These are phyloP conservation scores for Fraxinus pennsylvanica DNA, from an alignment of 257 asterid species.

Conservation along the genomic window DNA sequence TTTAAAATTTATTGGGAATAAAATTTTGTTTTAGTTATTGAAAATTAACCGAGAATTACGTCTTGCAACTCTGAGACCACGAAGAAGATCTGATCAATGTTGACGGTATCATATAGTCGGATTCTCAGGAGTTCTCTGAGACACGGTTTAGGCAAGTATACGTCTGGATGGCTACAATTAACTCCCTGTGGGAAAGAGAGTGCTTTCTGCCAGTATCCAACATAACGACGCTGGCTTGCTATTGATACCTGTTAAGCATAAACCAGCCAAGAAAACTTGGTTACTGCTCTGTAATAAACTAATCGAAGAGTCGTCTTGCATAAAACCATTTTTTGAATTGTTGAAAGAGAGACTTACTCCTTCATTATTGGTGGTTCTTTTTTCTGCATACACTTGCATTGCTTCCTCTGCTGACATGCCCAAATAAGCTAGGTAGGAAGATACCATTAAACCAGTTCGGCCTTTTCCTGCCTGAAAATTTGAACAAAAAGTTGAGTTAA, in stretches of 20 bases:
- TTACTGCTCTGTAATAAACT: not conserved
- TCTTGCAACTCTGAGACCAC: slow-evolving; percentile 66
- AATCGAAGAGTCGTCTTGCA: not conserved
- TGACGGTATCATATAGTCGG: slow-evolving; percentile 59
- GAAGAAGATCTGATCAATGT: slow-evolving; percentile 51
- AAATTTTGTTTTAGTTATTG: not conserved
- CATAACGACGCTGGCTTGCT: slow-evolving; percentile 84
- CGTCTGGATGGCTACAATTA: slow-evolving; percentile 36
- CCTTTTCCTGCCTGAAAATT: slow-evolving; percentile 81
- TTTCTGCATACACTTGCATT: slow-evolving; percentile 66
- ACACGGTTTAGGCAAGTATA: slow-evolving; percentile 54
- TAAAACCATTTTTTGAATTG: not conserved
- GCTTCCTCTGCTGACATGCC: slow-evolving; percentile 81
- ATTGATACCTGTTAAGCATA: slow-evolving; percentile 57
- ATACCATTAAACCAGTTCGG: slow-evolving; percentile 85
- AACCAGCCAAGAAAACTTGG: not conserved
- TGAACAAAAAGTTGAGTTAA: not conserved
- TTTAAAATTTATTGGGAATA: not conserved
- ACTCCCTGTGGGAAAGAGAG: slow-evolving; percentile 37
- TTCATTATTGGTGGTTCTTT: slow-evolving; percentile 76
- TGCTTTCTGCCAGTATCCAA: slow-evolving; percentile 64
- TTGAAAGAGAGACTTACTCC: slow-evolving; percentile 47
- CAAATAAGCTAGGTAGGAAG: slow-evolving; percentile 58
- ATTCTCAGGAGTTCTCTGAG: slow-evolving; percentile 60
- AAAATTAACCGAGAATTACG: slow-evolving; percentile 28